A percentile compares a stretch with the other conserved stretches of the same genome.
phyloP scores from a whole-genome alignment of 164 flowering plant species.

The Magnolia officinalis region DNA sequence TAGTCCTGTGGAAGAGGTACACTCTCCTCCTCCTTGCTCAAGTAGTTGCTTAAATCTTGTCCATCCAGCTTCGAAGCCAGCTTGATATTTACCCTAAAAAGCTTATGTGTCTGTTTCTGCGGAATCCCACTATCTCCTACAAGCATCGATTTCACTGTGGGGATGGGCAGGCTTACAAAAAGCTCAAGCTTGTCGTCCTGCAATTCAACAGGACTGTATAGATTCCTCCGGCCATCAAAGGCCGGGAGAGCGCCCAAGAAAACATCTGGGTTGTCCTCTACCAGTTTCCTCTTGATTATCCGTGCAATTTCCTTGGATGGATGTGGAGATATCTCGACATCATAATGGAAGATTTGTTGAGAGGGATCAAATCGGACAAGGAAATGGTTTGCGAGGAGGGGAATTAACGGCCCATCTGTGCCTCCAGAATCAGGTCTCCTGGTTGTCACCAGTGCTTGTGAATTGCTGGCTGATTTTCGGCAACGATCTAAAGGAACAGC shows the following conservation, averaged over 20 bases:
- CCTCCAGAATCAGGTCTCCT: constrained; percentile 94
- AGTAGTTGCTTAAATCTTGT: constrained; percentile 44
- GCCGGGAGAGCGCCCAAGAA: constrained; percentile 66
- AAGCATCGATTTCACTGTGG: constrained; percentile 26
- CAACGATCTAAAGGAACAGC: constrained; percentile 7
- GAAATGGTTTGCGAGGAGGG: constrained; percentile 92
- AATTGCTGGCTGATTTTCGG: not conserved
- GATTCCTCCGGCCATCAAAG: constrained; percentile 79
- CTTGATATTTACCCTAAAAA: constrained; percentile 58
- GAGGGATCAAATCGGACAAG: constrained; percentile 62
- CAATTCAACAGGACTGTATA: constrained; percentile 74
- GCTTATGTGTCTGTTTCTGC: constrained; percentile 39
- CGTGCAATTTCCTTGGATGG: constrained; percentile 84
- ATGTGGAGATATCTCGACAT: constrained; percentile 76
- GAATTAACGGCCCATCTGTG: constrained; percentile 55
- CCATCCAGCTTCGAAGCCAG: constrained; percentile 79
- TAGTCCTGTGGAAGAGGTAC: constrained; percentile 84
- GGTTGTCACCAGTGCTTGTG: constrained; percentile 36
- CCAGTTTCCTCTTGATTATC: constrained; percentile 66
- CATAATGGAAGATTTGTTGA: constrained; percentile 65
- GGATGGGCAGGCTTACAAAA: constrained; percentile 63
- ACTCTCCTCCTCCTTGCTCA: constrained; percentile 52
- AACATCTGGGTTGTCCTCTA: constrained; percentile 43
- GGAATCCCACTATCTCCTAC: constrained; percentile 17
- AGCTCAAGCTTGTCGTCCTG: constrained; percentile 63